Conservation (phyloP, 1,284 basidiomycete species). For the Anthracocystis walkeri region DNA sequence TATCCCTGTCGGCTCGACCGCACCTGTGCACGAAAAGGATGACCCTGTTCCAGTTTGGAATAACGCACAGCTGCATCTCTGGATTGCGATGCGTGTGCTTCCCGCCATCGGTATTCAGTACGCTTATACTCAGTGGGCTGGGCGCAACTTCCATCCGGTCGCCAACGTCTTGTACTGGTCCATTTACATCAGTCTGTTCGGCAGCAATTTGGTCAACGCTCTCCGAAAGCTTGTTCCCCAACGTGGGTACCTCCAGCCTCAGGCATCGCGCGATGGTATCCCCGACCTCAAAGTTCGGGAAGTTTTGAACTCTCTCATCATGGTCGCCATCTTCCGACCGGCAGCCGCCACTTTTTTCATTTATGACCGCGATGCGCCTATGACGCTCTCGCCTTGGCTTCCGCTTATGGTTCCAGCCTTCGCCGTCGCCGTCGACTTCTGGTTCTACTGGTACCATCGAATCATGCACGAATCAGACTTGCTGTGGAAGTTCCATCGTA, state of each 20-base stretch:
- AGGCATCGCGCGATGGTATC: slow-evolving; percentile 49
- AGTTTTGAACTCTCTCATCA: slow-evolving; percentile 46
- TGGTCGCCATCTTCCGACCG: slow-evolving; percentile 51
- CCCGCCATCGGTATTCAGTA: slow-evolving; percentile 54
- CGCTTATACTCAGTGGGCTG: slow-evolving; percentile 43
- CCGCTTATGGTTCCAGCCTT: slow-evolving; percentile 55
- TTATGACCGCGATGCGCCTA: slow-evolving; percentile 50
- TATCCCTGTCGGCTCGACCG: slow-evolving; percentile 30
- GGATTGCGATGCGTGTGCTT: slow-evolving; percentile 45
- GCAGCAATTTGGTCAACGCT: slow-evolving; percentile 31
- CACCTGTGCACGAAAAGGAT: slow-evolving; percentile 32
- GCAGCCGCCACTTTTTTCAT: slow-evolving; percentile 44
- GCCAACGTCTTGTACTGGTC: slow-evolving; percentile 47
- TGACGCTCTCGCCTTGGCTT: slow-evolving; percentile 45
- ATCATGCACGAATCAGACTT: slow-evolving; percentile 59
- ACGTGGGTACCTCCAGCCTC: slow-evolving; percentile 59
- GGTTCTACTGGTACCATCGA: slow-evolving; percentile 65
- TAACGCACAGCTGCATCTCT: slow-evolving; percentile 49
- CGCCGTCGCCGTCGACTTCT: slow-evolving; percentile 56
- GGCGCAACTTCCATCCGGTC: slow-evolving; percentile 51
- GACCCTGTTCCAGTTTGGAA: slow-evolving; percentile 50
- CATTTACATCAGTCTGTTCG: slow-evolving; percentile 42
- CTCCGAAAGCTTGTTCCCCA: slow-evolving; percentile 26
- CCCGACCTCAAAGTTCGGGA: slow-evolving; percentile 39
- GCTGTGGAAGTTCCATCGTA: slow-evolving; percentile 56